phyloP scores from a whole-genome alignment of 2,329 filamentous ascomycete genomes.

The Fusarium neocosmosporiellum region DNA sequence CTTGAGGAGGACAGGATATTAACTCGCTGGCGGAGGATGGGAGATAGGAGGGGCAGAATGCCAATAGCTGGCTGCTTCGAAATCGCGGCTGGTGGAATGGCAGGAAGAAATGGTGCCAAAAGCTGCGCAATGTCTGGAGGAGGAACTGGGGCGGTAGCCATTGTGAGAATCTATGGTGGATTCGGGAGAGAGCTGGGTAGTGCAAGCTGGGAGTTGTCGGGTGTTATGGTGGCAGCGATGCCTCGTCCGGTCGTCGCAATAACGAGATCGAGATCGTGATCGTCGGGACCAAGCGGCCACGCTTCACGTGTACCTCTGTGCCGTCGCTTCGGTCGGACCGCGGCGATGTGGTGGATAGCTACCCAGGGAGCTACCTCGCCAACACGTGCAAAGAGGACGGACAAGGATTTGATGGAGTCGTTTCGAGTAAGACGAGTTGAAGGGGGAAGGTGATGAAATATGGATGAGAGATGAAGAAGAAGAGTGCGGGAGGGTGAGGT shows the following conservation, averaged over 20 bases:
- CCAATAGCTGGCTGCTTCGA: conserved; percentile 67
- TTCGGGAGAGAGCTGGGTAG: not conserved
- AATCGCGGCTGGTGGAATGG: conserved; percentile 68
- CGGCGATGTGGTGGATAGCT: conserved; percentile 11
- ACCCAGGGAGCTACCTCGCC: not conserved
- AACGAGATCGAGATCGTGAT: conserved; percentile 6
- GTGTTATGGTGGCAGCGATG: conserved; percentile 8
- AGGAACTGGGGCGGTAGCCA: conserved; percentile 48
- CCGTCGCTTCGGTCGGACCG: conserved; percentile 21
- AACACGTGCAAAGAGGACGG: conserved; percentile 20
- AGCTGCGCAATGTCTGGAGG: conserved; percentile 60
- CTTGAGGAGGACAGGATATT: conserved; percentile 71
- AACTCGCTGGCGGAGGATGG: conserved; percentile 74
- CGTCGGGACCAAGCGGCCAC: not conserved
- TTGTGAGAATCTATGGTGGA: conserved; percentile 31
- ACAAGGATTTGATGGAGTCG: conserved; percentile 4
- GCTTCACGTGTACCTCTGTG: conserved; percentile 31
- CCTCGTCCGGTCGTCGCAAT: conserved; percentile 3
- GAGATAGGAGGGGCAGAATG: conserved; percentile 70
- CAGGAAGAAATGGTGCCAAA: conserved; percentile 67
- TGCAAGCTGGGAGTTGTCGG: not conserved
- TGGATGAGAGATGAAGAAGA: not conserved
- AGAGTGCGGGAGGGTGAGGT: conserved; percentile 7
- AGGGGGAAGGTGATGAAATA: not conserved
- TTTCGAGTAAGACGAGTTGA: not conserved